Evolutionary conservation across 179 eudicot species (phyloP).

Genomic region (Beta corolliflora): DNA sequence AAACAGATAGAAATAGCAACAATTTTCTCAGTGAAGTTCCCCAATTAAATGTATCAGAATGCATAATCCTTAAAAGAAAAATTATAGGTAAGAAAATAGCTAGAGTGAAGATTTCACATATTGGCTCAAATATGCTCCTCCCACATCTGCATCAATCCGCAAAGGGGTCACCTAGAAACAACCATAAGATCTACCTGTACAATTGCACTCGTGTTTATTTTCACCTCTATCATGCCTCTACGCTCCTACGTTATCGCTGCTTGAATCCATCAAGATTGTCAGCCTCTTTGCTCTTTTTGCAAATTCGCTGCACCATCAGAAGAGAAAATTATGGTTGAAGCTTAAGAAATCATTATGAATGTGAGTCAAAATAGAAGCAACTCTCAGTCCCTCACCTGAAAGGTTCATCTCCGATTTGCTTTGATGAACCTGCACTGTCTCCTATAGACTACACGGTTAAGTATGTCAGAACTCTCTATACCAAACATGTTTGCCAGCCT

Average conservation of each 20-base stretch:
- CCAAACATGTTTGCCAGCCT: conserved; percentile 61
- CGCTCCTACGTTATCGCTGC: conserved; percentile 51
- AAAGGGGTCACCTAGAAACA: conserved; percentile 29
- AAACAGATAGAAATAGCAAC: neutral
- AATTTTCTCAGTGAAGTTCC: neutral
- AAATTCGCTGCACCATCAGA: conserved; percentile 55
- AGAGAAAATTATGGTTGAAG: neutral
- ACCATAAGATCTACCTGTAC: conserved; percentile 48
- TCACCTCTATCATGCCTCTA: conserved; percentile 31
- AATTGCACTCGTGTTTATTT: conserved; percentile 38
- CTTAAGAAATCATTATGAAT: neutral
- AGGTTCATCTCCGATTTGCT: conserved; percentile 67
- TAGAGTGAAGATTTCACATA: conserved; percentile 16
- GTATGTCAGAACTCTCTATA: conserved; percentile 56
- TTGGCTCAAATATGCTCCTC: conserved; percentile 25
- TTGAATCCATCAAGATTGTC: conserved; percentile 58
- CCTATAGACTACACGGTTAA: conserved; percentile 60
- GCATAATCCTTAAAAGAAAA: neutral
- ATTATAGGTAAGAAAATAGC: conserved; percentile 11
- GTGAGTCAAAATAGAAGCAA: neutral
- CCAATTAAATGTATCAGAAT: conserved; percentile 9
- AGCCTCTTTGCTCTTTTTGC: conserved; percentile 57
- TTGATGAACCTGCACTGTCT: conserved; percentile 46
- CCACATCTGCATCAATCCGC: conserved; percentile 28
- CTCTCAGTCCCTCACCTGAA: conserved; percentile 50